A percentile compares a stretch with the other conserved stretches of the same genome.
These are phyloP conservation scores for Carex cristatella DNA, from an alignment of 176 grass and related monocot genomes.

Conservation along the genomic window DNA sequence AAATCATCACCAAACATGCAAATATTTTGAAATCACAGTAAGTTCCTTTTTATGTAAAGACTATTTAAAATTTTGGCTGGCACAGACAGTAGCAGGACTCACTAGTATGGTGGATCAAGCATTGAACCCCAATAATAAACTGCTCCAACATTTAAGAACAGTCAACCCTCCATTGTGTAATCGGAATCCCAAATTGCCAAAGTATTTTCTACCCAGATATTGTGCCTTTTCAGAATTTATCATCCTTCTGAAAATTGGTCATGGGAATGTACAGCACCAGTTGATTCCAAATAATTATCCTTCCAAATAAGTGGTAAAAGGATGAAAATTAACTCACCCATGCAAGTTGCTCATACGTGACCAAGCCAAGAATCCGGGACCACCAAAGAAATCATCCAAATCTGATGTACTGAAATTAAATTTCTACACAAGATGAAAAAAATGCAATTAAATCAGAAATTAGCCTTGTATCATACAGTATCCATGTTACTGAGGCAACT, in stretches of 20 bases:
- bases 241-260: neutral
- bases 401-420: constrained; percentile 74
- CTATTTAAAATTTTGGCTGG: neutral
- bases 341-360: constrained; percentile 95
- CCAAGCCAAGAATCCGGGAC: constrained; percentile 93
- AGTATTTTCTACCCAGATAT: neutral
- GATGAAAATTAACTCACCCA: constrained; percentile 39
- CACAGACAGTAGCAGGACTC: neutral
- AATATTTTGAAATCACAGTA: constrained; percentile 2
- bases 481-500: neutral
- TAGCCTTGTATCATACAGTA: neutral
- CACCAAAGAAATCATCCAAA: constrained; percentile 82
- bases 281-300: neutral
- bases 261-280: neutral
- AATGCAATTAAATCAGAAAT: neutral
- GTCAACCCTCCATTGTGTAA: neutral
- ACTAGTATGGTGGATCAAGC: neutral
- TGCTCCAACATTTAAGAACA: neutral
- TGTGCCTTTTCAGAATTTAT: neutral
- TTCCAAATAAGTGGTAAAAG: neutral
- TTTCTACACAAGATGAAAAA: constrained; percentile 35
- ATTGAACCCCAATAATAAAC: neutral
- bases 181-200: neutral
- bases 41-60: neutral
- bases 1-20: constrained; percentile 21